Conservation (phyloP, 1,284 basidiomycete species). For the Inonotus hispidus region DNA sequence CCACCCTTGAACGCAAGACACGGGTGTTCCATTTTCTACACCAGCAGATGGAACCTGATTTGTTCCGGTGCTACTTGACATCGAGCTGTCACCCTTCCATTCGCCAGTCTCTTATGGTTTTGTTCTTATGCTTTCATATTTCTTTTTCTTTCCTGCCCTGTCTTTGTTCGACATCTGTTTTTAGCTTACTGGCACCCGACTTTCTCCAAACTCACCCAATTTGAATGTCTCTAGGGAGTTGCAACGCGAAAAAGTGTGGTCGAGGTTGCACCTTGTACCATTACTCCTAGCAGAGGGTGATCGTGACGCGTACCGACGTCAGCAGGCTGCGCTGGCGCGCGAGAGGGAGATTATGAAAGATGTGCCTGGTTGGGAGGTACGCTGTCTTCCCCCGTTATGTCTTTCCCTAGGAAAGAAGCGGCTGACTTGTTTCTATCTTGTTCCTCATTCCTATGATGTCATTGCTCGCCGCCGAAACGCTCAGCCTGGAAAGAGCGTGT, state of each 20-base stretch:
- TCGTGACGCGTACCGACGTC: conserved; percentile 82
- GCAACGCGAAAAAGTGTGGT: conserved; percentile 91
- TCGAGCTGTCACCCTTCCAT: background rate
- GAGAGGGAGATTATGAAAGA: conserved; percentile 55
- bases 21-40: background rate
- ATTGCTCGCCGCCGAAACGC: background rate
- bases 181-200: background rate
- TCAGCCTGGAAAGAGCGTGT: conserved; percentile 78
- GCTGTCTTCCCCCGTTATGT: conserved; percentile 10
- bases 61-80: background rate
- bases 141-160: background rate
- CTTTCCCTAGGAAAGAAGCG: background rate
- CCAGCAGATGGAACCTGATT: background rate
- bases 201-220: background rate
- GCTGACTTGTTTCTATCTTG: conserved; percentile 3
- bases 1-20: background rate
- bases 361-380: conserved; percentile 79
- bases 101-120: background rate
- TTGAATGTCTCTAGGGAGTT: conserved; percentile 65
- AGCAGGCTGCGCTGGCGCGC: conserved; percentile 65
- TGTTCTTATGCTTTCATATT: background rate
- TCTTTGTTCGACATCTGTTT: background rate
- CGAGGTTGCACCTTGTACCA: conserved; percentile 92
- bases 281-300: conserved; percentile 90
- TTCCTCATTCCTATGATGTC: background rate